These are phyloP conservation scores for Trypanosomatidae sp. DNA, from an alignment of 208 protist genomes.

Conservation along the genomic window DNA sequence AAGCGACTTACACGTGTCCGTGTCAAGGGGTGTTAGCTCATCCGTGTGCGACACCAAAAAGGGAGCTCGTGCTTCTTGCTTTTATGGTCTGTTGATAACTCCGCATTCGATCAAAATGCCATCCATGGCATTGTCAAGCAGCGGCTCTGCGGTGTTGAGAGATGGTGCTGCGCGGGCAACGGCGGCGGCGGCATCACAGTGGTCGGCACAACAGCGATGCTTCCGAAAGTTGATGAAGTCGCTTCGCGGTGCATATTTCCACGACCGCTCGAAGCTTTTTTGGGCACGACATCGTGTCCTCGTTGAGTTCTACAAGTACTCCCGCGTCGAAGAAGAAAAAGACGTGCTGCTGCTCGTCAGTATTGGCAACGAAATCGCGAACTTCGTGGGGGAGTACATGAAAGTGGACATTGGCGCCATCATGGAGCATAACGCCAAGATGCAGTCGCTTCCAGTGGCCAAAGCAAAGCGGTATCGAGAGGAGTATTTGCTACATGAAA, in stretches of 20 bases:
- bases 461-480: constrained; percentile 79
- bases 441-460: constrained; percentile 59
- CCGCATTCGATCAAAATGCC: background rate
- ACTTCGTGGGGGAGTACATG: constrained; percentile 83
- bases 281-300: constrained; percentile 87
- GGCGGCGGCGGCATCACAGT: constrained; percentile 11
- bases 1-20: background rate
- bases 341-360: constrained; percentile 55
- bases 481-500: constrained; percentile 79
- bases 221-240: constrained; percentile 71
- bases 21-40: background rate
- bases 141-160: constrained; percentile 11
- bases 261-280: constrained; percentile 88
- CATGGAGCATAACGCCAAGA: constrained; percentile 81
- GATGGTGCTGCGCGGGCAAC: background rate
- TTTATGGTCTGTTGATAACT: background rate
- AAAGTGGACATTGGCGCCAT: constrained; percentile 81
- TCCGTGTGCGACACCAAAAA: background rate
- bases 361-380: constrained; percentile 63
- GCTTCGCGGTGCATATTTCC: constrained; percentile 76
- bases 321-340: constrained; percentile 42
- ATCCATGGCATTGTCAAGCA: constrained; percentile 9
- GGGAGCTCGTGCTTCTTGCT: background rate
- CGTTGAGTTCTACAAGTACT: constrained; percentile 92
- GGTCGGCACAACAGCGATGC: constrained; percentile 77